Conservation (phyloP, 2,329 filamentous ascomycete species). For the Fusarium tjaetaba region DNA sequence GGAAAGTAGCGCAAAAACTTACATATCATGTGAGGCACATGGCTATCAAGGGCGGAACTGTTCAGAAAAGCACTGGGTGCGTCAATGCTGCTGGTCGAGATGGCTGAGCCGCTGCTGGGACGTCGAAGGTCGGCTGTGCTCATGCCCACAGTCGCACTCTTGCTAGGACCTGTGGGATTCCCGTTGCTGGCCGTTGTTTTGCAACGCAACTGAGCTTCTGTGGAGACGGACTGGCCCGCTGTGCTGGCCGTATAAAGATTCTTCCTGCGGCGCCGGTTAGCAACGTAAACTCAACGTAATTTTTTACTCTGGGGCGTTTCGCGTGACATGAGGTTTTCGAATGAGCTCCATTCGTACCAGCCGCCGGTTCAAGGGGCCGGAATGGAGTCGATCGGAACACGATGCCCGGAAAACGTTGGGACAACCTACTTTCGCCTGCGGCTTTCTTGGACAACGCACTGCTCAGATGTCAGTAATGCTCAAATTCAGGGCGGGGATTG, state of each 20-base stretch:
- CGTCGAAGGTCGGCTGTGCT: conserved; percentile 52
- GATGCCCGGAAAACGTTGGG: conserved; percentile 6
- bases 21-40: conserved; percentile 61
- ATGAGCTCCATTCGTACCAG: conserved; percentile 14
- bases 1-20: conserved; percentile 46
- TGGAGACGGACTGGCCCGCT: conserved; percentile 48
- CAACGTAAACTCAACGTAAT: conserved; percentile 18
- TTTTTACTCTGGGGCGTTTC: background rate
- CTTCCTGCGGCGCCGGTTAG: conserved; percentile 52
- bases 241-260: conserved; percentile 54
- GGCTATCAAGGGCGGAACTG: conserved; percentile 51
- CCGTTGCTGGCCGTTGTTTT: conserved; percentile 49
- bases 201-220: conserved; percentile 58
- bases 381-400: conserved; percentile 11
- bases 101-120: conserved; percentile 49
- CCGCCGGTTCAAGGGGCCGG: conserved; percentile 1
- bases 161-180: conserved; percentile 31
- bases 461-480: conserved; percentile 31
- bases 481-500: conserved; percentile 15
- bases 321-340: conserved; percentile 34
- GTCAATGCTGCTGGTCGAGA: conserved; percentile 47
- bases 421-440: conserved; percentile 82
- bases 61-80: conserved; percentile 40
- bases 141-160: conserved; percentile 25
- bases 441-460: conserved; percentile 80